These are phyloP conservation scores for Gossypium gossypioides DNA, from an alignment of 441 rosid genomes.

Conservation along the genomic window DNA sequence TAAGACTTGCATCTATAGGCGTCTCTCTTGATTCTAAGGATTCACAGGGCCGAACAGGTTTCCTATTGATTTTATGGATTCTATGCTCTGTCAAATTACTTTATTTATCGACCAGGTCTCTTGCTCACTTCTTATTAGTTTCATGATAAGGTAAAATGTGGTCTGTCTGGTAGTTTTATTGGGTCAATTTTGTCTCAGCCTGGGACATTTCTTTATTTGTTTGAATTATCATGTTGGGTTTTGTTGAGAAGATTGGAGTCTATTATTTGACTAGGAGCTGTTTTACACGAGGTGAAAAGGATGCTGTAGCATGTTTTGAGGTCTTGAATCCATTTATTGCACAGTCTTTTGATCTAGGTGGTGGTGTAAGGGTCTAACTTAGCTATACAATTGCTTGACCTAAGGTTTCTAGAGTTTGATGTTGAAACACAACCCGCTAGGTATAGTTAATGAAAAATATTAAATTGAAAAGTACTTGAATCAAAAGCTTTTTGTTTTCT, in stretches of 20 bases:
- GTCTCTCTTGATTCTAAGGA: conserved; percentile 67
- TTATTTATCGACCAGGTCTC: background rate
- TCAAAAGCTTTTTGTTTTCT: too few species aligned
- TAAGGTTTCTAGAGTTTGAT: background rate
- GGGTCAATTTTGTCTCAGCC: background rate
- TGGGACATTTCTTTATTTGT: background rate
- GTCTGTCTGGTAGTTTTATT: background rate
- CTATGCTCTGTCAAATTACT: background rate
- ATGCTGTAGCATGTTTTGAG: background rate
- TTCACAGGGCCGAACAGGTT: conserved; percentile 73
- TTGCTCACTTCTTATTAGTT: background rate
- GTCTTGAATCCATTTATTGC: background rate
- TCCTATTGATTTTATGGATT: background rate
- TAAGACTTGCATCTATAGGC: conserved; percentile 46
- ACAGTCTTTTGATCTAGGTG: background rate
- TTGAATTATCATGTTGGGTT: background rate
- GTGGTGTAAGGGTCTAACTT: background rate
- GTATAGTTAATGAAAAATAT: background rate
- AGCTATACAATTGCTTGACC: background rate
- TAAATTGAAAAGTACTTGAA: too few species aligned
- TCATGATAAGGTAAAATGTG: background rate
- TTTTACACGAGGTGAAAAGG: background rate
- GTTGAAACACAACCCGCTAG: background rate
- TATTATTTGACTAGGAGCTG: background rate
- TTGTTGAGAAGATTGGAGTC: background rate